These are phyloP conservation scores for Mycena alexandri DNA, from an alignment of 768 basidiomycete species.

Conservation along the genomic window DNA sequence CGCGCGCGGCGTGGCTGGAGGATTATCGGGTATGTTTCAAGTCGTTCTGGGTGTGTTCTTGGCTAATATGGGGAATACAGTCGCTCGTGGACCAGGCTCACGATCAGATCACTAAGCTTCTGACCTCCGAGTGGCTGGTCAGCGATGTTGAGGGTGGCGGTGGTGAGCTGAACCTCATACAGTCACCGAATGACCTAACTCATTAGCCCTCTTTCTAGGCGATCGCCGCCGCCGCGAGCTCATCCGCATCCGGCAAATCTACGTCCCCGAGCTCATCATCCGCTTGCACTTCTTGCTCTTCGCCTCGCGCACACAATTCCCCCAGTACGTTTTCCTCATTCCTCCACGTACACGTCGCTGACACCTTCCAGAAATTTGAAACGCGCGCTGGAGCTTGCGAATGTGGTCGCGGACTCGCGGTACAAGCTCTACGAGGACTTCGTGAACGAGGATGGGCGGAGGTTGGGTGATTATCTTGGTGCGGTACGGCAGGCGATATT, in stretches of 20 bases:
- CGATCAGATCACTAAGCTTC: conserved; percentile 74
- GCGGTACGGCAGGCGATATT: conserved; percentile 80
- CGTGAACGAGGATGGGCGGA: conserved; percentile 68
- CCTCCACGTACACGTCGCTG: background rate
- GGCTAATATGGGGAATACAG: conserved; percentile 46
- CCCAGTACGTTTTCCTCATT: conserved; percentile 64
- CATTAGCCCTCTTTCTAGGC: conserved; percentile 45
- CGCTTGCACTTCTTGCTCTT: conserved; percentile 83
- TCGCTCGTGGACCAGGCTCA: conserved; percentile 72
- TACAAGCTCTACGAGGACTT: conserved; percentile 91
- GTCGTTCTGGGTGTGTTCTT: conserved; percentile 2
- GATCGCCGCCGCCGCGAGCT: conserved; percentile 76
- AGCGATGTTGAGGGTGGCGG: conserved; percentile 60
- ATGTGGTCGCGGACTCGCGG: conserved; percentile 88
- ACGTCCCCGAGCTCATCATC: conserved; percentile 90
- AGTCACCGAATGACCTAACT: background rate
- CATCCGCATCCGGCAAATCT: conserved; percentile 86
- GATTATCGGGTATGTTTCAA: conserved; percentile 65
- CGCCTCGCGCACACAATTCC: conserved; percentile 71
- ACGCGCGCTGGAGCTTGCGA: conserved; percentile 80
- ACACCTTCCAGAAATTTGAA: conserved; percentile 73
- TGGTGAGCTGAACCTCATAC: conserved; percentile 47
- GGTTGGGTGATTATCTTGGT: conserved; percentile 79
- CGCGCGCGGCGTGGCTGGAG: conserved; percentile 68
- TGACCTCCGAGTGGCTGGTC: conserved; percentile 85